phyloP scores from a whole-genome alignment of 495 filamentous ascomycete species.

The Glarea lozoyensis region DNA sequence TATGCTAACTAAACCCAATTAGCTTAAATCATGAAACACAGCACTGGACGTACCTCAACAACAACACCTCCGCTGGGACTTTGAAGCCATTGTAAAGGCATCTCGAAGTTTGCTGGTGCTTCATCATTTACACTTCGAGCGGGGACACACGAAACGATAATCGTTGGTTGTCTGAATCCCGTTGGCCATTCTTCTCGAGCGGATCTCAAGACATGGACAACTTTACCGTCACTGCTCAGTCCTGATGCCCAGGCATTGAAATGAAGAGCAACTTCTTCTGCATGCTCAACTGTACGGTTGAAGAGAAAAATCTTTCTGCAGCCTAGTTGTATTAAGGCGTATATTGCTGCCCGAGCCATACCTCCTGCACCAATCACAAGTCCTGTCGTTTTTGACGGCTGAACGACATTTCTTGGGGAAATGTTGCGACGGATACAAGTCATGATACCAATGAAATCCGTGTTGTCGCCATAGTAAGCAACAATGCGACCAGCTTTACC shows the following conservation, averaged over 20 bases:
- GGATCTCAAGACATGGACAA: conserved; percentile 52
- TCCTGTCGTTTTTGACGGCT: conserved; percentile 54
- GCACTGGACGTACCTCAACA: conserved; percentile 60
- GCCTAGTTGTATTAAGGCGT: conserved; percentile 69
- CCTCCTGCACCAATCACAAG: conserved; percentile 74
- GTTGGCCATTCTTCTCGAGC: conserved; percentile 56
- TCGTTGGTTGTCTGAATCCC: conserved; percentile 55
- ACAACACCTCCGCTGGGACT: conserved; percentile 75
- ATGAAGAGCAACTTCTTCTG: conserved; percentile 58
- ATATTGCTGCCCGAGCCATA: conserved; percentile 73
- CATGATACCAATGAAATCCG: conserved; percentile 69
- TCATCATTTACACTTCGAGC: conserved; percentile 53
- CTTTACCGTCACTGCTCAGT: conserved; percentile 34
- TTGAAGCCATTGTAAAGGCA: conserved; percentile 64
- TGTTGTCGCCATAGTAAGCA: conserved; percentile 77
- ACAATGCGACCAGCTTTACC: conserved; percentile 55
- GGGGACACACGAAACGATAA: conserved; percentile 70
- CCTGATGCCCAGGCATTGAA: conserved; percentile 53
- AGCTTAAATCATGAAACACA: too few relatives aligned
- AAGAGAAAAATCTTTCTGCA: conserved; percentile 73
- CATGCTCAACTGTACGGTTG: conserved; percentile 52
- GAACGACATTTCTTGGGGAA: conserved; percentile 70
- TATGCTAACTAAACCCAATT: conserved; percentile 53
- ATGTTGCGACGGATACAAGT: conserved; percentile 55
- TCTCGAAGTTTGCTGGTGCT: conserved; percentile 62